Evolutionary conservation across 2,329 filamentous ascomycete genomes (phyloP).

Genomic region (Talaromyces sp.): DNA sequence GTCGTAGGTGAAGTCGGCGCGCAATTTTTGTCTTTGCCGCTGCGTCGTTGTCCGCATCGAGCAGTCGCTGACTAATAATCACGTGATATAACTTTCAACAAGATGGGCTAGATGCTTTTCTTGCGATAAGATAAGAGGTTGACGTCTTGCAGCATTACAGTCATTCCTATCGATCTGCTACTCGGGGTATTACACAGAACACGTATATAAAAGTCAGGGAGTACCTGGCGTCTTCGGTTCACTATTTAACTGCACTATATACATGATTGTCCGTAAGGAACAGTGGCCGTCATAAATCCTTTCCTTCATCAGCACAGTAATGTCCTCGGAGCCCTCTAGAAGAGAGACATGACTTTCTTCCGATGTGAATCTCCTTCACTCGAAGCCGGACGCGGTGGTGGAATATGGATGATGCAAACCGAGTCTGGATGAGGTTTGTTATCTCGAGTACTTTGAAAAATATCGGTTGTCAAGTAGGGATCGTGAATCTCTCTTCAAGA

Average conservation of each 20-base stretch:
- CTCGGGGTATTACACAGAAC: neutral
- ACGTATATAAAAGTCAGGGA: neutral
- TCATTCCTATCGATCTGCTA: neutral
- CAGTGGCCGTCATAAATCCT: slow-evolving; percentile 9
- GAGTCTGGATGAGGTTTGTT: neutral
- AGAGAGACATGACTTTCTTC: slow-evolving; percentile 6
- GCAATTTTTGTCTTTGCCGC: slow-evolving; percentile 16
- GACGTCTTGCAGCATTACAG: neutral
- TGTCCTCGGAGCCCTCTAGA: slow-evolving; percentile 1
- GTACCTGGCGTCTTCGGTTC: slow-evolving; percentile 8
- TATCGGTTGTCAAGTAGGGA: neutral
- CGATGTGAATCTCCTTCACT: slow-evolving; percentile 17
- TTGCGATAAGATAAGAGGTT: neutral
- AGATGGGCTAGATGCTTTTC: neutral
- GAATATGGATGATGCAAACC: slow-evolving; percentile 7
- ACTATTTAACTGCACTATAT: slow-evolving; percentile 17
- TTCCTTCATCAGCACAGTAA: slow-evolving; percentile 8
- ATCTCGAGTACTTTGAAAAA: neutral
- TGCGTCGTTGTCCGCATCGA: slow-evolving; percentile 6
- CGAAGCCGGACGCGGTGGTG: slow-evolving; percentile 16
- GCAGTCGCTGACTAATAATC: neutral
- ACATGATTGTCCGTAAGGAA: slow-evolving; percentile 5
- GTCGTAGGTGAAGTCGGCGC: slow-evolving; percentile 7
- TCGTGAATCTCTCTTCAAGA: neutral
- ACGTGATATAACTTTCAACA: neutral